phyloP scores from a whole-genome alignment of 2,329 filamentous ascomycete genomes.

The Fusarium subtropicale region DNA sequence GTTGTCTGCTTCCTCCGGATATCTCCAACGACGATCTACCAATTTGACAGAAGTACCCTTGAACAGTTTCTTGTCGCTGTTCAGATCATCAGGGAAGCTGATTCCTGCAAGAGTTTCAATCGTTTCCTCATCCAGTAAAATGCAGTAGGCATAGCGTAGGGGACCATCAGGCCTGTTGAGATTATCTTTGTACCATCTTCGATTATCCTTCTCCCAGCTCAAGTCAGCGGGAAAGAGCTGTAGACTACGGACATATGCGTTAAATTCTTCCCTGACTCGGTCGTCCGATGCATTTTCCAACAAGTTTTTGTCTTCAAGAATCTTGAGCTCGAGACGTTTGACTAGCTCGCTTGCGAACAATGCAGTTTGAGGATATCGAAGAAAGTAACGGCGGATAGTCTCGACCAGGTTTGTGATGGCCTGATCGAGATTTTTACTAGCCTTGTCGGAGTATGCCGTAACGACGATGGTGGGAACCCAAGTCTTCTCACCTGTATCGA shows the following conservation, averaged over 20 bases:
- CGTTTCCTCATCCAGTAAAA: constrained; percentile 2
- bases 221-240: constrained; percentile 1
- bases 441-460: constrained; percentile 13
- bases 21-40: constrained; percentile 11
- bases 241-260: constrained; percentile 10
- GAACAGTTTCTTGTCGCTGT: neutral
- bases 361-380: neutral
- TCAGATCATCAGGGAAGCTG: neutral
- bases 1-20: neutral
- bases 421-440: neutral
- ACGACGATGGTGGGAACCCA: constrained; percentile 11
- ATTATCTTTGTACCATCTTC: neutral
- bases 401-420: constrained; percentile 12
- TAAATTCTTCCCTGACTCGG: constrained; percentile 32
- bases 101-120: constrained; percentile 1
- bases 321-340: constrained; percentile 13
- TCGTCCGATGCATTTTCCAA: constrained; percentile 27
- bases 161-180: constrained; percentile 14
- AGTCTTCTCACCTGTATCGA: neutral
- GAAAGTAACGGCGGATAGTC: constrained; percentile 9
- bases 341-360: constrained; percentile 4
- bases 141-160: constrained; percentile 1
- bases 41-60: constrained; percentile 5
- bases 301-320: constrained; percentile 5
- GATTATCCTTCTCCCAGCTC: neutral